Percentiles rank a stretch among this genome's conserved stretches.
phyloP scores from a whole-genome alignment of 345 rosid genomes.

The Citrus mangshanensis region DNA sequence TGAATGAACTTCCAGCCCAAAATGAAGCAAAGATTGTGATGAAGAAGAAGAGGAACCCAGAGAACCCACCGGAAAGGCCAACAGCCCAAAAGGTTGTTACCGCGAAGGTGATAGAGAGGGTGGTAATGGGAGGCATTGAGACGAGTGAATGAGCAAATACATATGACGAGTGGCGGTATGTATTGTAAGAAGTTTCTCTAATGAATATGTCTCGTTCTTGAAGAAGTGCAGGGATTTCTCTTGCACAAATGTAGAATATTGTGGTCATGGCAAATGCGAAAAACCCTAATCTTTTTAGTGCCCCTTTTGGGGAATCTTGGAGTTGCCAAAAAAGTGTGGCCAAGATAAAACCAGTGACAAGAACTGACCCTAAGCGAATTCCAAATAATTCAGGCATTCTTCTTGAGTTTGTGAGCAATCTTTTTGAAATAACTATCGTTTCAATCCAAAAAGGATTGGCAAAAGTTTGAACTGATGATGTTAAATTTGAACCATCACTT shows the following conservation, averaged over 20 bases:
- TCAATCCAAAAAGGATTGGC: constrained; percentile 34
- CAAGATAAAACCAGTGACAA: constrained; percentile 26
- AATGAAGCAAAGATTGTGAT: constrained; percentile 39
- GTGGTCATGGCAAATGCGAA: constrained; percentile 46
- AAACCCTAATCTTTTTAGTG: constrained; percentile 40
- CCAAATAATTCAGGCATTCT: constrained; percentile 11
- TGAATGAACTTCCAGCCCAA: constrained; percentile 35
- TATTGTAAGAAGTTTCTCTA: constrained; percentile 55
- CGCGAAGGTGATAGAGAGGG: constrained; percentile 43
- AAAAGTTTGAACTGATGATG: constrained; percentile 26
- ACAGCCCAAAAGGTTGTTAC: constrained; percentile 49
- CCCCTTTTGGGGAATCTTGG: constrained; percentile 33
- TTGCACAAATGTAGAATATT: constrained; percentile 45
- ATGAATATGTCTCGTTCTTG: constrained; percentile 52
- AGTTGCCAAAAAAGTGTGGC: constrained; percentile 26
- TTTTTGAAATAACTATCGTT: constrained; percentile 23
- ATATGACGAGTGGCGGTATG: constrained; percentile 49
- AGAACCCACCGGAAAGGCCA: constrained; percentile 45
- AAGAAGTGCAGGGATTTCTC: constrained; percentile 47
- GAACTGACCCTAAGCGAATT: background rate
- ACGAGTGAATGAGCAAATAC: constrained; percentile 47
- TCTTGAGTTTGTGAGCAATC: constrained; percentile 18
- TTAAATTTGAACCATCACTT: background rate
- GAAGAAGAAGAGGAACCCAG: constrained; percentile 46
- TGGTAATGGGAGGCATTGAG: constrained; percentile 38